Evolutionary conservation across 2,329 filamentous ascomycete genomes (phyloP).

Genomic region (Colletotrichum viniferum): DNA sequence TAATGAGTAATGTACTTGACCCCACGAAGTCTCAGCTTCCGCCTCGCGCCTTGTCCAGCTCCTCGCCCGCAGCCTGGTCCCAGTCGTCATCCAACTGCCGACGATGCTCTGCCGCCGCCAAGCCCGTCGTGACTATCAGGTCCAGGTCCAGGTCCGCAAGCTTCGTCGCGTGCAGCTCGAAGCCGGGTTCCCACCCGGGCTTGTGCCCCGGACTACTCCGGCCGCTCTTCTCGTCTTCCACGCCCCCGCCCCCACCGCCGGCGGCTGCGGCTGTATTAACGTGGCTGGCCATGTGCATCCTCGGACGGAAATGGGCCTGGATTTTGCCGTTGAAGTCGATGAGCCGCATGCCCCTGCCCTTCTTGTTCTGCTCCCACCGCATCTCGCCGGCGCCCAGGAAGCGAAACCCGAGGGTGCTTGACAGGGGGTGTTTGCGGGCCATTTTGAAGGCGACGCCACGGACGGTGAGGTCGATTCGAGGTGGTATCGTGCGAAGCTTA

Average conservation of each 20-base stretch:
- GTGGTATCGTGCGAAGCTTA: slow-evolving; percentile 9
- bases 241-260: neutral
- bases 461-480: slow-evolving; percentile 9
- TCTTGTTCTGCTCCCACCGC: slow-evolving; percentile 9
- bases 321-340: slow-evolving; percentile 15
- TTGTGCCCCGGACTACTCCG: neutral
- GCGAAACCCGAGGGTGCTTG: slow-evolving; percentile 4
- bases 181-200: neutral
- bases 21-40: neutral
- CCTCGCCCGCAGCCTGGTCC: neutral
- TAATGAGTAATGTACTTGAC: neutral
- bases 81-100: slow-evolving; percentile 13
- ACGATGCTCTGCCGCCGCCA: slow-evolving; percentile 20
- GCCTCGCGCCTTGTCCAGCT: neutral
- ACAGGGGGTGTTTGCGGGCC: slow-evolving; percentile 10
- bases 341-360: slow-evolving; percentile 9
- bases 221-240: neutral
- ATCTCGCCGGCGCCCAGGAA: slow-evolving; percentile 12
- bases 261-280: neutral
- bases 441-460: slow-evolving; percentile 14
- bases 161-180: slow-evolving; percentile 5
- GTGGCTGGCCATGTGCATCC: neutral
- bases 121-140: slow-evolving; percentile 16
- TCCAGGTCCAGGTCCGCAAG: slow-evolving; percentile 18
- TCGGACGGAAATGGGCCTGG: slow-evolving; percentile 4